Conservation (phyloP, 352 stramenopile species). For the Globisporangium parvum region DNA sequence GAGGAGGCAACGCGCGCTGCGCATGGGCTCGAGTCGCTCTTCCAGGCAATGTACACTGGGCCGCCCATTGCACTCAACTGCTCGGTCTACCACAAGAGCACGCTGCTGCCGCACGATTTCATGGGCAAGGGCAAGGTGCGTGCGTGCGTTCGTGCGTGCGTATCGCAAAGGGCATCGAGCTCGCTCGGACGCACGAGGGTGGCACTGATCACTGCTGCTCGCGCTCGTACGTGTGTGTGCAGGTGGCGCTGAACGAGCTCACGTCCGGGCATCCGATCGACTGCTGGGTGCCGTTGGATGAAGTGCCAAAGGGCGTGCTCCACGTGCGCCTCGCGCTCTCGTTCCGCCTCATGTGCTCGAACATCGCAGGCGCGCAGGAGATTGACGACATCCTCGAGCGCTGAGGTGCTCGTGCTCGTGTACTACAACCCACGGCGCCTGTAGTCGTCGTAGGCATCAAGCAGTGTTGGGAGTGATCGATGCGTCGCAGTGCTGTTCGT, state of each 20-base stretch:
- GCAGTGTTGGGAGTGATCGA: neutral
- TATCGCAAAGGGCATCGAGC: no score
- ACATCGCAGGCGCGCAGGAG: conserved; percentile 21
- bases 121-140: conserved; percentile 60
- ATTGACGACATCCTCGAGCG: conserved; percentile 14
- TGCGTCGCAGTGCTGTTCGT: neutral
- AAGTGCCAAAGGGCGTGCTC: conserved; percentile 44
- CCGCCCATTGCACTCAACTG: conserved; percentile 53
- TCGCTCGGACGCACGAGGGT: no score
- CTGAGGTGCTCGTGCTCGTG: neutral
- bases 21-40: conserved; percentile 46
- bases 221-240: neutral
- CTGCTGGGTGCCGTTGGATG: conserved; percentile 62
- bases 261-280: conserved; percentile 61
- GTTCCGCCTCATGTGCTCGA: conserved; percentile 80
- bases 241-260: conserved; percentile 47
- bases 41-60: conserved; percentile 56
- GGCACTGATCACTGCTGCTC: no score
- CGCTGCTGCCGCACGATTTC: conserved; percentile 67
- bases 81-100: conserved; percentile 76
- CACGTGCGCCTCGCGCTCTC: conserved; percentile 60
- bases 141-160: neutral
- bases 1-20: conserved; percentile 26
- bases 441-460: no score
- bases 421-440: no score